Conservation (phyloP, 768 basidiomycete species). For the Leccinellum rugosiceps region DNA sequence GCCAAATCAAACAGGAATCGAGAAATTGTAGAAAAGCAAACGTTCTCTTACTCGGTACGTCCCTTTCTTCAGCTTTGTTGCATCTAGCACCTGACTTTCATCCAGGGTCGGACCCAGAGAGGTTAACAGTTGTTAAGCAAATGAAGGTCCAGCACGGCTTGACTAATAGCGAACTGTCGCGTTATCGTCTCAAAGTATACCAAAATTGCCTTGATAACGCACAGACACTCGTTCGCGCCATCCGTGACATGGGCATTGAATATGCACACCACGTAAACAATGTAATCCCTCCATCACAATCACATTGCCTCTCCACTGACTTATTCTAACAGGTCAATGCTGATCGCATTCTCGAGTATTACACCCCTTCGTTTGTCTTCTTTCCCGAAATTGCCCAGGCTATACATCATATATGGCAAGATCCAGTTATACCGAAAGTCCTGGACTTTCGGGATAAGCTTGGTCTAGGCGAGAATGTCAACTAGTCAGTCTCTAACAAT, state of each 20-base stretch:
- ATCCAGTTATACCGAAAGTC: conserved; percentile 1
- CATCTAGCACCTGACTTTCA: neutral
- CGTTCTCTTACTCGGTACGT: conserved; percentile 1
- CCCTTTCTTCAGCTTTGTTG: neutral
- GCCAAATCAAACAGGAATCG: conserved; percentile 1
- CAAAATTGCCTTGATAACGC: neutral
- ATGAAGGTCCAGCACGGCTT: conserved; percentile 6
- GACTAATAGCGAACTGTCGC: neutral
- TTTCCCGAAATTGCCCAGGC: neutral
- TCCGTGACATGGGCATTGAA: neutral
- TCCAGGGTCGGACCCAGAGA: neutral
- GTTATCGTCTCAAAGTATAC: neutral
- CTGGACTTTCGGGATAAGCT: neutral
- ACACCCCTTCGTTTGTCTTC: neutral
- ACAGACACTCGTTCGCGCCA: neutral
- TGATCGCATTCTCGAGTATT: neutral
- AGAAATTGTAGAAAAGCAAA: neutral
- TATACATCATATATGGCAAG: conserved; percentile 3
- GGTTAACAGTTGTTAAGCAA: neutral
- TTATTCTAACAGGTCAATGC: neutral
- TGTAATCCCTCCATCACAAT: neutral
- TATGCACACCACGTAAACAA: neutral
- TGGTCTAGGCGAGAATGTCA: neutral
- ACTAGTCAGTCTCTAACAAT: neutral
- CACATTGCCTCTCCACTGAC: neutral